Base-by-base conservation (phyloP, 176 grass and related monocot genomes). In the Alloteropsis semialata region DNA sequence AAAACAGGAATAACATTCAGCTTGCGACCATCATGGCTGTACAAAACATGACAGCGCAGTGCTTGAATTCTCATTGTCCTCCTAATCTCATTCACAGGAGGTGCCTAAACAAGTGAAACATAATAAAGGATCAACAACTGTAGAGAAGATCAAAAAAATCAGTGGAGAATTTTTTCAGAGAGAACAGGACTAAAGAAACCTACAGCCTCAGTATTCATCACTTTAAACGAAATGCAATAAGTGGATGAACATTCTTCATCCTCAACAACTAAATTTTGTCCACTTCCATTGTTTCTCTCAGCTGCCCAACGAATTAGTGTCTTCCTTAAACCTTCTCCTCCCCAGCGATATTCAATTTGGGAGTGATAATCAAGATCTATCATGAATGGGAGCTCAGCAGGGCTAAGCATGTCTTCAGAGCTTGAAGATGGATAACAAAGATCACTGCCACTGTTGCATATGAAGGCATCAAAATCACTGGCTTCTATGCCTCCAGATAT, bases 291-390 rank as follows among this genome's bases (percentile, higher is more conserved):
- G 21, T 93, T 92, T 48, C 87, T 86, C 45, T 89, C 90, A 74
- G 88, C 25, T 42, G 86, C 82, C 94, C 94, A 97, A 79, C 83
- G 81, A 89, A 93, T 65, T 81, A 93, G 45, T 72, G 91, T 93
- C 78, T 91, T 97, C 77, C 87, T 89, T 84, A 97, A 87, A 58
- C 88, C 94, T 88, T 91, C 94, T 73, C 94, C 89, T 50, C 91
- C 94, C 94, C 94, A 97, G 36, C 89, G 83, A 72, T 97, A 97
- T 85, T 97, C 87, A 69, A 93, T 97, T 82, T 97, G 94, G 77
- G 91, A 93, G 70, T 89, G 86, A 86, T 97, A 97, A 85, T 97
- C 91, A 69, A 83, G 80, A 85, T 97, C 94, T 33, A 85, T 74
- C 61, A 86, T 88, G 75, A 85, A 97, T 74, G 89, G 94, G 66